Percentiles rank a stretch among this genome's conserved stretches.
These are phyloP conservation scores for Sphagnum magellanicum DNA, from an alignment of 228 moss, liverwort and hornwort genomes.

Conservation along the genomic window DNA sequence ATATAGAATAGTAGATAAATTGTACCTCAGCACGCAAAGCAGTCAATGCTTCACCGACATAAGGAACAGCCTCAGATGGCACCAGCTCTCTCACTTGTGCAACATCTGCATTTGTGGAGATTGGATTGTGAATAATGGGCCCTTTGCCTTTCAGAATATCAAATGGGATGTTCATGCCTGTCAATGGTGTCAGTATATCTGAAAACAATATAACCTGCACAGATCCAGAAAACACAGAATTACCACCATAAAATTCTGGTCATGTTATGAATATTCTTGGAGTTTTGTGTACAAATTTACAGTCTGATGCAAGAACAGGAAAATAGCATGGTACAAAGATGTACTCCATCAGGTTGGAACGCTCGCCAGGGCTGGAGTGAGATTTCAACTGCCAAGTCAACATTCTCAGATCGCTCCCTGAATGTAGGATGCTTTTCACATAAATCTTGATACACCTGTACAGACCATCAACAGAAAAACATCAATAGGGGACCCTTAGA, in stretches of 20 bases:
- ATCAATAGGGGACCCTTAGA: no score
- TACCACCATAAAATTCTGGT: no score
- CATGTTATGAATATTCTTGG: no score
- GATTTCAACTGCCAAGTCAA: slow-evolving; percentile 59
- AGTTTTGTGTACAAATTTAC: not conserved
- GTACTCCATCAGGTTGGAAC: slow-evolving; percentile 55
- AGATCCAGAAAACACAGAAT: not conserved
- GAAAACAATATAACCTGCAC: slow-evolving; percentile 89
- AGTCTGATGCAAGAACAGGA: not conserved
- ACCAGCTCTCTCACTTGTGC: slow-evolving; percentile 80
- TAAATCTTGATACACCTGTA: slow-evolving; percentile 82
- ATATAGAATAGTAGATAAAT: not conserved
- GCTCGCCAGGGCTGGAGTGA: slow-evolving; percentile 66
- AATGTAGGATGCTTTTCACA: slow-evolving; percentile 91
- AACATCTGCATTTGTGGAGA: slow-evolving; percentile 71
- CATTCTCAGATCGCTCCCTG: slow-evolving; percentile 74
- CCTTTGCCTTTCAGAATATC: slow-evolving; percentile 89
- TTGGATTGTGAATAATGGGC: slow-evolving; percentile 78
- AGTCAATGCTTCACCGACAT: slow-evolving; percentile 81
- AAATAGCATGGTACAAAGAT: not conserved
- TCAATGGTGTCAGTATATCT: slow-evolving; percentile 91
- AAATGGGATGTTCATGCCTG: slow-evolving; percentile 99
- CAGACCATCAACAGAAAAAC: not conserved
- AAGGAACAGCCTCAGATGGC: slow-evolving; percentile 89
- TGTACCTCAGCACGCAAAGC: slow-evolving; percentile 74